A percentile compares a stretch with the other conserved stretches of the same genome.
These are phyloP conservation scores for Trichoderma arundinaceum DNA, from an alignment of 2,329 filamentous ascomycete genomes.

Conservation along the genomic window DNA sequence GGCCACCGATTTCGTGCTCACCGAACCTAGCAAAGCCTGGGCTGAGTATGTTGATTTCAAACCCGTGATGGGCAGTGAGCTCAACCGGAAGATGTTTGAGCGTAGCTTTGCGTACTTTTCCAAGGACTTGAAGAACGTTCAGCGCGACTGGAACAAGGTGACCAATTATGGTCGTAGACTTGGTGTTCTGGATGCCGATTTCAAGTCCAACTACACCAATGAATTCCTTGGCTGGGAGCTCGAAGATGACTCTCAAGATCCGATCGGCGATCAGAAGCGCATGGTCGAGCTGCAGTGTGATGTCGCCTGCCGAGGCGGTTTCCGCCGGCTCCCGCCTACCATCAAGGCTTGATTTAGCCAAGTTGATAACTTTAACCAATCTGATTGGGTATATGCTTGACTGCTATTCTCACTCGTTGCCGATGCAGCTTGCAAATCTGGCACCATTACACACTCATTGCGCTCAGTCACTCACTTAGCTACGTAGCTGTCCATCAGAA, in stretches of 20 bases:
- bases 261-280: slow-evolving; percentile 73
- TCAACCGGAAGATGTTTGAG: slow-evolving; percentile 82
- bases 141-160: slow-evolving; percentile 77
- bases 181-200: slow-evolving; percentile 66
- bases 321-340: slow-evolving; percentile 52
- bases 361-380: neutral
- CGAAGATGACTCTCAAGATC: slow-evolving; percentile 68
- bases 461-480: slow-evolving; percentile 24
- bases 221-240: slow-evolving; percentile 70
- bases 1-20: slow-evolving; percentile 74
- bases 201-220: slow-evolving; percentile 77
- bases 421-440: slow-evolving; percentile 18
- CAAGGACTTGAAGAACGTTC: slow-evolving; percentile 74
- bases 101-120: slow-evolving; percentile 79
- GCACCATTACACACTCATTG: slow-evolving; percentile 29
- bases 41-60: slow-evolving; percentile 74
- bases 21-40: slow-evolving; percentile 67
- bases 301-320: slow-evolving; percentile 69
- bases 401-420: slow-evolving; percentile 20
- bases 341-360: slow-evolving; percentile 12
- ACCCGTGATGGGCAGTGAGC: slow-evolving; percentile 67
- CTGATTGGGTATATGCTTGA: neutral
- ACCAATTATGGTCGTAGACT: slow-evolving; percentile 77
- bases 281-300: slow-evolving; percentile 73
- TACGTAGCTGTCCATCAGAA: slow-evolving; percentile 14